Conservation (phyloP, 805 yeast species). For the Hanseniaspora occidentalis region DNA sequence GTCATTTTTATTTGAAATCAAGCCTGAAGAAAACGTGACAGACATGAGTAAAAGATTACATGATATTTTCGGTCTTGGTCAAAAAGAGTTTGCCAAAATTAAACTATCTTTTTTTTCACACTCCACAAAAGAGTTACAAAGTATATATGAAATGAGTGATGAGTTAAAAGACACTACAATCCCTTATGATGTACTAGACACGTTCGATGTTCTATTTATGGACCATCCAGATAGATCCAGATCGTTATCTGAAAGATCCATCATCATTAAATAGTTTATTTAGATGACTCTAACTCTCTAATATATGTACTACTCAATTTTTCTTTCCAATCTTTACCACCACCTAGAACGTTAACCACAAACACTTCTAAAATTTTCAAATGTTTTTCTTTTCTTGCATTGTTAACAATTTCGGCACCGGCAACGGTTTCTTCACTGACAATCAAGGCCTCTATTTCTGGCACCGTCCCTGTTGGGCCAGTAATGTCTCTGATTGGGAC, state of each 20-base stretch:
- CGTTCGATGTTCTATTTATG: constrained; percentile 51
- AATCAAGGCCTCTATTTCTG: constrained; percentile 65
- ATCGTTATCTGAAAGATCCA: constrained; percentile 43
- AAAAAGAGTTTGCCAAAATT: constrained; percentile 67
- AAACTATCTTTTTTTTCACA: constrained; percentile 31
- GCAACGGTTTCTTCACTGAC: constrained; percentile 66
- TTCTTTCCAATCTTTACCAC: constrained; percentile 44
- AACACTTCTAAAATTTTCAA: constrained; percentile 39
- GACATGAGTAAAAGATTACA: constrained; percentile 59
- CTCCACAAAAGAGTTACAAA: constrained; percentile 25
- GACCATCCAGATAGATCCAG: constrained; percentile 80
- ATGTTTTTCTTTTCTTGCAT: constrained; percentile 43
- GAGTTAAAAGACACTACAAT: constrained; percentile 31
- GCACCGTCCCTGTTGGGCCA: constrained; percentile 81
- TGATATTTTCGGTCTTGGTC: constrained; percentile 59
- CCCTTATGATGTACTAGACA: constrained; percentile 41
- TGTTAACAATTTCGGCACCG: constrained; percentile 69
- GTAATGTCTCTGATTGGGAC: constrained; percentile 70
- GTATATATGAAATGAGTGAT: constrained; percentile 34
- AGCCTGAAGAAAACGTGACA: constrained; percentile 51
- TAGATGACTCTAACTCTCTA: constrained; percentile 29
- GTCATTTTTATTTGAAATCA: constrained; percentile 67
- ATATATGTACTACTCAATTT: constrained; percentile 80
- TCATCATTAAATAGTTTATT: constrained; percentile 32
- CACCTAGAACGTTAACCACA: constrained; percentile 57